Base-by-base conservation (phyloP, 768 basidiomycete species). In the Lentinula aciculospora region DNA sequence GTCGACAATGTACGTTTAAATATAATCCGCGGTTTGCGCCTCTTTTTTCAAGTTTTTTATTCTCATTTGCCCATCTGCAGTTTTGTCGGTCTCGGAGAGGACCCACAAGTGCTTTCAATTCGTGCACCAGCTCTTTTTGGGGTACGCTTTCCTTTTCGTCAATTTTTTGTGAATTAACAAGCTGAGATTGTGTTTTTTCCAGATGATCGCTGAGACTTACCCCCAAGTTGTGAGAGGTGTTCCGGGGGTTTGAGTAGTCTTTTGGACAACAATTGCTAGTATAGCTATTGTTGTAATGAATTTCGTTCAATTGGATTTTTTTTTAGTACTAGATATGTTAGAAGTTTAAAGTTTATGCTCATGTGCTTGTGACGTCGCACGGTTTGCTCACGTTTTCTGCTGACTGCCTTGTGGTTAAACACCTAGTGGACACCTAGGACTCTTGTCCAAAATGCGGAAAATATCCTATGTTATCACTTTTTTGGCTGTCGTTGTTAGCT, bases 41-140 rank as follows among this genome's bases (percentile, higher is more conserved):
- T 51, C 13, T 48, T 4, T 40, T 31, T 46, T 34, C 23, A 45
- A 53, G 8, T 40, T 31, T 31, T 29, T 2, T 47, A 53, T 27
- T n/a, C 29, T 39, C 40, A n/a, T n/a, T n/a, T n/a, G n/a, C n/a
- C n/a, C n/a, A 28, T 25, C 27, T 54, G 31, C 56, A 88, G 87
- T 34, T 91, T 93, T 66, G 92, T 94, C 31, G 91, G 90, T 7
- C 76, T 94, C 8, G 90, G 83, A 51, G 91, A 94, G 68, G 89
- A 94, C 65, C 92, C 90, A 3, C 82, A 88, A 63, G 81, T 92
- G 19, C 74, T 93, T 46, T 85, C 85, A 4, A 74, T 82, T 44
- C 79, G 92, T 49, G 85, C 88, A 17, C 91, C 90, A 17, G 81
- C 77, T 34, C 72, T 92, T 45, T 92, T 90, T 64, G 74, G 66